These are phyloP conservation scores for Lithocarpus polystachyus DNA, from an alignment of 306 rosid species.

Conservation along the genomic window DNA sequence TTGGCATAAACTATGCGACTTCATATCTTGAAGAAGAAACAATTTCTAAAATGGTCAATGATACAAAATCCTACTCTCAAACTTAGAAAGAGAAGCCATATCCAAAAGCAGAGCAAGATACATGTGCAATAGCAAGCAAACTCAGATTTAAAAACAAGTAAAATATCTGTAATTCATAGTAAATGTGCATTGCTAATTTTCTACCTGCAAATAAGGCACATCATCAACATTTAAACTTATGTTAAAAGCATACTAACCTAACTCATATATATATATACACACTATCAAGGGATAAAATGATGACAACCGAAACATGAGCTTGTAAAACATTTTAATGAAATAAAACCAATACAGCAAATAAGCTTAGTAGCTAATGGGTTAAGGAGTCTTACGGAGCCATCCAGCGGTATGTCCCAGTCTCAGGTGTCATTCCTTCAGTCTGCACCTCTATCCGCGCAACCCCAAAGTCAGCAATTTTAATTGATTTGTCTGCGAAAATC, in stretches of 20 bases:
- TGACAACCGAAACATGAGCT: not conserved
- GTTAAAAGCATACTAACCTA: not conserved
- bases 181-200: not conserved
- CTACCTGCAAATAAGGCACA: not conserved
- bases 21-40: not conserved
- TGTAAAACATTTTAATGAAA: not conserved
- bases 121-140: not conserved
- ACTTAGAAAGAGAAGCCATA: not conserved
- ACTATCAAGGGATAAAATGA: not conserved
- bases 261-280: no score
- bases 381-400: conserved; percentile 95
- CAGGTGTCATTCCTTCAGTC: conserved; percentile 99
- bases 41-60: not conserved
- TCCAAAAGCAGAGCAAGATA: not conserved
- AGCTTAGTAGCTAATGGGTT: not conserved
- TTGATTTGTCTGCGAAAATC: not conserved
- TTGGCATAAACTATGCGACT: no score
- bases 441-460: conserved; percentile 93
- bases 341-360: not conserved
- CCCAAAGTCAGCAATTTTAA: conserved; percentile 21
- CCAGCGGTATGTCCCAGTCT: conserved; percentile 98
- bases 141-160: not conserved
- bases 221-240: not conserved
- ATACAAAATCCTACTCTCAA: not conserved
- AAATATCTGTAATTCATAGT: not conserved